phyloP scores from a whole-genome alignment of 768 basidiomycete species.

The Strobilomyces confusus region DNA sequence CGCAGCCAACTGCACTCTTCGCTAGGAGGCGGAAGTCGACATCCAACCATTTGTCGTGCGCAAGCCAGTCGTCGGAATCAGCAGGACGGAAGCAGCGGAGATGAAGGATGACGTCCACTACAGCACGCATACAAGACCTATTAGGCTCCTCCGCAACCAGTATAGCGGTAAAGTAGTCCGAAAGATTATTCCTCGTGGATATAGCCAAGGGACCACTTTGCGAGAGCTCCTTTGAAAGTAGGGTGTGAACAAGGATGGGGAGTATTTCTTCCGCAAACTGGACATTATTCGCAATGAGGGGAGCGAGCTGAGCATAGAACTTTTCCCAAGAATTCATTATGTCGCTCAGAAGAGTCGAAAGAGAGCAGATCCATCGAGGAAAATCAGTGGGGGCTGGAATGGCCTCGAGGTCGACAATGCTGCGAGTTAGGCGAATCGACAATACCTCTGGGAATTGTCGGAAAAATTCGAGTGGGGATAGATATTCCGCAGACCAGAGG shows the following conservation, averaged over 20 bases:
- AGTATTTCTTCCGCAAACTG: slow-evolving; percentile 63
- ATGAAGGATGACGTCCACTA: slow-evolving; percentile 77
- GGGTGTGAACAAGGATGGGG: slow-evolving; percentile 69
- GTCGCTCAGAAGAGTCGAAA: slow-evolving; percentile 57
- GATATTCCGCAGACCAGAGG: slow-evolving; percentile 39
- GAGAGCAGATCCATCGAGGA: slow-evolving; percentile 54
- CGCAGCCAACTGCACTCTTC: slow-evolving; percentile 67
- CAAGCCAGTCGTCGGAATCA: slow-evolving; percentile 36
- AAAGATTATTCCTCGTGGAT: slow-evolving; percentile 20
- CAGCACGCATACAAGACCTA: slow-evolving; percentile 48
- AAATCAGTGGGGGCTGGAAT: slow-evolving; percentile 45
- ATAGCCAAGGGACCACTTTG: not conserved
- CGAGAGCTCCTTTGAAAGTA: slow-evolving; percentile 41
- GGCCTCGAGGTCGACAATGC: slow-evolving; percentile 36
- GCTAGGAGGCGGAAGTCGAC: slow-evolving; percentile 73
- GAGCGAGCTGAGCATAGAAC: slow-evolving; percentile 67
- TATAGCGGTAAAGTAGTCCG: slow-evolving; percentile 24
- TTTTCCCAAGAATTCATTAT: slow-evolving; percentile 48
- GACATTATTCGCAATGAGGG: slow-evolving; percentile 52
- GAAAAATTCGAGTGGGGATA: slow-evolving; percentile 46
- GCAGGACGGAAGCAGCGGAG: slow-evolving; percentile 62
- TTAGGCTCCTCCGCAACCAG: slow-evolving; percentile 22
- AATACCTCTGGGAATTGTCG: slow-evolving; percentile 40
- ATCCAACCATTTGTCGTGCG: slow-evolving; percentile 77
- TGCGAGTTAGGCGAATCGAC: slow-evolving; percentile 27